Evolutionary conservation across 495 filamentous ascomycete species (phyloP).

Genomic region (Aspergillus steynii): DNA sequence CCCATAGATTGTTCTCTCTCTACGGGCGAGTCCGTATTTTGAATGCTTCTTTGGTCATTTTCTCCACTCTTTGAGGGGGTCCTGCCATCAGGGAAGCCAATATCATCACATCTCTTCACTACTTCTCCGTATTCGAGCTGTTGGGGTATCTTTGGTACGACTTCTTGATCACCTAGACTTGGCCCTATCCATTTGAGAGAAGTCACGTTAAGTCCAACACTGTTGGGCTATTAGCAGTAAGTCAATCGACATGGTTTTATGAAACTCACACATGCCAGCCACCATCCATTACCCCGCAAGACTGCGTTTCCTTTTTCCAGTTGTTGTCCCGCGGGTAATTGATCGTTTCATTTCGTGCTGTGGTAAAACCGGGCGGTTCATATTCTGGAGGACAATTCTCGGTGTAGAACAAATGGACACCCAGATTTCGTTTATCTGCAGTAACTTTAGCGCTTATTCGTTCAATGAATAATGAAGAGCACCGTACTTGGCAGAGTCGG

Average conservation of each 20-base stretch:
- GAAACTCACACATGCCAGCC: slow-evolving; percentile 36
- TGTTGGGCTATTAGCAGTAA: slow-evolving; percentile 10
- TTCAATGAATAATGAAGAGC: not conserved
- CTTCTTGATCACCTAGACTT: slow-evolving; percentile 23
- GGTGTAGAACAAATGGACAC: slow-evolving; percentile 49
- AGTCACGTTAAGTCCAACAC: slow-evolving; percentile 38
- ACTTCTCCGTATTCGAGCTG: slow-evolving; percentile 29
- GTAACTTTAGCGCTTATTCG: not conserved
- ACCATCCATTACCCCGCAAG: slow-evolving; percentile 33
- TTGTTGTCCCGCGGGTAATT: slow-evolving; percentile 34
- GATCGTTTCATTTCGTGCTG: slow-evolving; percentile 29
- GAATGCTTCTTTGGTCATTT: slow-evolving; percentile 2
- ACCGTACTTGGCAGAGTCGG: slow-evolving; percentile 44
- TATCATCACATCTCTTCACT: slow-evolving; percentile 20
- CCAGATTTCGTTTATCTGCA: slow-evolving; percentile 40
- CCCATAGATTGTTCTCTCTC: not conserved
- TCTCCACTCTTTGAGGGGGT: slow-evolving; percentile 1
- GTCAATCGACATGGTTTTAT: not conserved
- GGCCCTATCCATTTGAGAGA: slow-evolving; percentile 31
- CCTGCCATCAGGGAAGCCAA: slow-evolving; percentile 22
- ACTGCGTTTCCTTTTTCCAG: slow-evolving; percentile 34
- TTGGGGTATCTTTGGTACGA: slow-evolving; percentile 23
- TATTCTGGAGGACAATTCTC: slow-evolving; percentile 39
- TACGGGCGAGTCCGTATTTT: not conserved
- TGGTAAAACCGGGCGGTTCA: slow-evolving; percentile 42